phyloP scores from a whole-genome alignment of 257 asterid genomes.

The Gynochthodes officinalis region DNA sequence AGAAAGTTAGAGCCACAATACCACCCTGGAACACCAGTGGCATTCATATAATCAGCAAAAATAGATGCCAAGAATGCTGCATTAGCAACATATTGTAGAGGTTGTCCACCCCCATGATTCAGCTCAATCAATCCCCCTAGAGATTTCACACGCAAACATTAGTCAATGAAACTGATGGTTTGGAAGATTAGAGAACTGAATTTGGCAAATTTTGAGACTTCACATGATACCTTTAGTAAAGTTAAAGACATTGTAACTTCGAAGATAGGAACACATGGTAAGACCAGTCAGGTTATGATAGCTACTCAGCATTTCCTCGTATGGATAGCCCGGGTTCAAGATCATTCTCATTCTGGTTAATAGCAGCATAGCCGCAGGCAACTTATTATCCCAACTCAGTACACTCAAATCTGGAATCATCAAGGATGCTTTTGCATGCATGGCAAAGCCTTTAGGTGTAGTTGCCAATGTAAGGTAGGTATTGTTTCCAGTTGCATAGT shows the following conservation, averaged over 20 bases:
- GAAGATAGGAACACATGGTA: constrained; percentile 80
- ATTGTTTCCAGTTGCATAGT: constrained; percentile 73
- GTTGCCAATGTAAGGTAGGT: constrained; percentile 60
- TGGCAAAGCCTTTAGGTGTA: constrained; percentile 25
- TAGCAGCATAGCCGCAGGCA: constrained; percentile 84
- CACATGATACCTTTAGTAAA: constrained; percentile 54
- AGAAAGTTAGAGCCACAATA: constrained; percentile 55
- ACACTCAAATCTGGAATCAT: constrained; percentile 63
- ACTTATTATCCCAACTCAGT: constrained; percentile 82
- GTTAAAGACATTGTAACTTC: constrained; percentile 59
- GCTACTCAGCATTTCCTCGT: constrained; percentile 64
- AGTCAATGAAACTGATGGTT: not conserved
- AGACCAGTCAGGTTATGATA: constrained; percentile 68
- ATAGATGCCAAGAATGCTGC: constrained; percentile 86
- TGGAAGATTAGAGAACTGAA: not conserved
- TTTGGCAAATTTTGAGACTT: not conserved
- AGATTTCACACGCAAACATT: not conserved
- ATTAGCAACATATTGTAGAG: constrained; percentile 70
- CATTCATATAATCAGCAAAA: constrained; percentile 75
- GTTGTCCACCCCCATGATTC: constrained; percentile 53
- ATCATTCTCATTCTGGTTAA: constrained; percentile 62
- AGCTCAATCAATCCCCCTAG: constrained; percentile 73
- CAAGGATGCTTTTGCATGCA: constrained; percentile 33
- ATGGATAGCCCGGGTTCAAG: constrained; percentile 83
- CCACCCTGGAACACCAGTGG: constrained; percentile 73